Conservation (phyloP, 1,284 basidiomycete species). For the Cystobasidium pallidum region DNA sequence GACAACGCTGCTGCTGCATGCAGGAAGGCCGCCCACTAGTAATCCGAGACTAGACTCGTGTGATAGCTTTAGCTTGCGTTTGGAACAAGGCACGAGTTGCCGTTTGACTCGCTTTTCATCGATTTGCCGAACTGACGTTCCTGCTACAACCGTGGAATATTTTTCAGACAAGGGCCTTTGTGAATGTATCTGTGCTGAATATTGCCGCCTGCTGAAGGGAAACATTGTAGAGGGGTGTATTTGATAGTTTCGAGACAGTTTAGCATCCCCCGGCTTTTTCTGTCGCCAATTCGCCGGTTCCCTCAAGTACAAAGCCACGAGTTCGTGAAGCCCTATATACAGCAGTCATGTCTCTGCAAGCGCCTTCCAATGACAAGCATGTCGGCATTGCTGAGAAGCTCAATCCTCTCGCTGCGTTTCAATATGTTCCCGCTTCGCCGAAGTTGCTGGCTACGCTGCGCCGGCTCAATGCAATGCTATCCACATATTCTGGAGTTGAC, state of each 20-base stretch:
- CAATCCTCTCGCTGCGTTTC: conserved; percentile 33
- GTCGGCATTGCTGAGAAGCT: conserved; percentile 8
- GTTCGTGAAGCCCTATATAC: not conserved
- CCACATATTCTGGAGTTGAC: conserved; percentile 48
- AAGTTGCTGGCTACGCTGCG: conserved; percentile 44
- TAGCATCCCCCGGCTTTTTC: not conserved
- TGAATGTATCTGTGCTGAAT: too few species aligned
- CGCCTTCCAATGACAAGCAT: conserved; percentile 3
- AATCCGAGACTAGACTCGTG: too few species aligned
- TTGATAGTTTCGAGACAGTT: not conserved
- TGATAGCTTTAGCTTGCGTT: too few species aligned
- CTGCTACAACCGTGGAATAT: too few species aligned
- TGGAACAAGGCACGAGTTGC: too few species aligned
- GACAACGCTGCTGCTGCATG: too few species aligned
- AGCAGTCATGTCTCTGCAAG: conserved; percentile 9
- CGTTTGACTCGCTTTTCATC: too few species aligned
- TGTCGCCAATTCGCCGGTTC: not conserved
- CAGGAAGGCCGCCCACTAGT: too few species aligned
- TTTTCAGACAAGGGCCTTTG: too few species aligned
- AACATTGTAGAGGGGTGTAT: too few species aligned
- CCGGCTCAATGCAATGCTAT: conserved; percentile 48
- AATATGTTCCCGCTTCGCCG: conserved; percentile 44
- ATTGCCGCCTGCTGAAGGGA: too few species aligned
- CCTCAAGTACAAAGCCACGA: not conserved
- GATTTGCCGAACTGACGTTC: too few species aligned